Percentiles rank a stretch among this genome's conserved stretches.
These are phyloP conservation scores for Alternaria gaisen DNA, from an alignment of 2,329 filamentous ascomycete genomes.

Conservation along the genomic window DNA sequence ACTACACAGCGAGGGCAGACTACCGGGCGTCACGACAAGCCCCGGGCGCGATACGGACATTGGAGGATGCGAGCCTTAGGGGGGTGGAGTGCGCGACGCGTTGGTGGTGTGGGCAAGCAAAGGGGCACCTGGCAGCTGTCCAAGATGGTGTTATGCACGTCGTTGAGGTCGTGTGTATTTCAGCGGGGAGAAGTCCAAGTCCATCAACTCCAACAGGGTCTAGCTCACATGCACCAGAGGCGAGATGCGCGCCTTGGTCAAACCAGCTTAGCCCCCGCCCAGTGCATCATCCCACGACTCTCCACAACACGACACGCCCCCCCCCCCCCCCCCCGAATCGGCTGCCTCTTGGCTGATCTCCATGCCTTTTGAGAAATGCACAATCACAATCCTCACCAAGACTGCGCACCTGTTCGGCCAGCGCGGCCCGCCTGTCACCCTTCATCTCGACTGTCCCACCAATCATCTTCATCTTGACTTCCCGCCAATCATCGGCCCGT, in stretches of 20 bases:
- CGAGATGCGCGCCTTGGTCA: background rate
- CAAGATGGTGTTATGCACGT: background rate
- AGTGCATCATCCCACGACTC: background rate
- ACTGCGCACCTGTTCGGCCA: background rate
- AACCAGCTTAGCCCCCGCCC: background rate
- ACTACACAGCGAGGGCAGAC: no score
- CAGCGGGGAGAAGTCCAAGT: slow-evolving; percentile 7
- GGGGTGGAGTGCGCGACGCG: background rate
- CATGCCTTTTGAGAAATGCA: background rate
- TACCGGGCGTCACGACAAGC: slow-evolving; percentile 33
- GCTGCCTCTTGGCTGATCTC: background rate
- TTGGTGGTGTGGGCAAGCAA: background rate
- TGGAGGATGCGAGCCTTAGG: slow-evolving; percentile 8
- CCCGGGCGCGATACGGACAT: slow-evolving; percentile 32
- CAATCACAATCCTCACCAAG: background rate
- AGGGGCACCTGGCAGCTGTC: background rate
- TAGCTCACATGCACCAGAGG: background rate
- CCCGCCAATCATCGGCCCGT: slow-evolving; percentile 1
- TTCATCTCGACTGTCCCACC: slow-evolving; percentile 4
- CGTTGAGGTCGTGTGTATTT: slow-evolving; percentile 1
- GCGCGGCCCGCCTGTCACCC: slow-evolving; percentile 1
- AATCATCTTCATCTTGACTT: background rate
- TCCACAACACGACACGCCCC: background rate
- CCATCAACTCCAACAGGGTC: background rate
- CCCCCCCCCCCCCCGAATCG: background rate